Evolutionary conservation across 192 early-diverging fungal genomes (phyloP), one percentile per base, ranked within the genome.

Genomic region (Phlyctochytrium bullatum): DNA sequence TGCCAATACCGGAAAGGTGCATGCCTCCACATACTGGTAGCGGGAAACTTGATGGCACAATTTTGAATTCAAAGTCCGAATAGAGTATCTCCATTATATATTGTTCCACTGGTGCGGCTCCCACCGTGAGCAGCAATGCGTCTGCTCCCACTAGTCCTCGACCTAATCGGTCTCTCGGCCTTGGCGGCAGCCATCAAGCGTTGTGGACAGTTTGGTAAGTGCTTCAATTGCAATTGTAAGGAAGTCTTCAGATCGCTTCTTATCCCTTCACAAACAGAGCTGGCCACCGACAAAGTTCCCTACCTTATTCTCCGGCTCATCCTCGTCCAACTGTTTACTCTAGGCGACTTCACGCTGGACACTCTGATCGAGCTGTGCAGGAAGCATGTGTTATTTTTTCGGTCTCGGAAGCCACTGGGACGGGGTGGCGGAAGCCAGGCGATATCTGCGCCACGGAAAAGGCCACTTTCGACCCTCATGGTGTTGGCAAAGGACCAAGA

Each of bases 341-440:
- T 57, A 10, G 54, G 54, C 6, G 54, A 57, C 54, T 14, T 57
- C 27, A 28, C 54, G 14, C 27, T 57, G 20, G 54, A 57, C 54
- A 28, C 20, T 28, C 16, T 57, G 54, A 27, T 57, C 14, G 54
- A 57, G 12, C 27, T 57, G 4, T 14, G 4, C 25, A 10, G 54
- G 25, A 47, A 47, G 40, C 20, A 47, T 47, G 40, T 20, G 10
- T 47, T 47, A 14, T 47, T 47, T 20, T 47, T n/a, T n/a, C n/a
- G n/a, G n/a, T n/a, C n/a, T n/a, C n/a, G n/a, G n/a, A n/a, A n/a
- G n/a, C n/a, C n/a, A n/a, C n/a, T n/a, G n/a, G n/a, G n/a, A n/a
- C n/a, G n/a, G n/a, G n/a, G n/a, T n/a, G n/a, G n/a, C n/a, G n/a
- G n/a, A n/a, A n/a, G n/a, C n/a, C n/a, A n/a, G n/a, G n/a, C n/a